Conservation (phyloP, 352 stramenopile species). For the Phytopythium ostracodes region DNA sequence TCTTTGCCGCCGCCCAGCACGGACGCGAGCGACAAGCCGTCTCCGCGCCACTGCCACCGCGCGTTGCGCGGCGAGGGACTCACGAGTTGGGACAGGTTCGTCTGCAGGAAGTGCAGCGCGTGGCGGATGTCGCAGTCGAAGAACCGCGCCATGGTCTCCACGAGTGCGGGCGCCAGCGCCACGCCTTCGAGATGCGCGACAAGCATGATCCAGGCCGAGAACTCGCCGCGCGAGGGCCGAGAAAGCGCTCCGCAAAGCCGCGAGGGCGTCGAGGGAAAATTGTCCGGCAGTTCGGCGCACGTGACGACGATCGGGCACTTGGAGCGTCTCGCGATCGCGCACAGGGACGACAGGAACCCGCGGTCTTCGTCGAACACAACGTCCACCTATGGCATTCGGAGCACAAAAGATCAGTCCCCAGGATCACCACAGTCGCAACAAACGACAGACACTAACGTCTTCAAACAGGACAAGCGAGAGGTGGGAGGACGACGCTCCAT, state of each 20-base stretch:
- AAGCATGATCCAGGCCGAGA: slow-evolving; percentile 59
- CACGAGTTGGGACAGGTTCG: slow-evolving; percentile 24
- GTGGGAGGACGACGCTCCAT: slow-evolving; percentile 26
- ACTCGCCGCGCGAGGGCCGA: slow-evolving; percentile 51
- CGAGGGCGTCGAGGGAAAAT: slow-evolving; percentile 48
- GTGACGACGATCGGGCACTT: slow-evolving; percentile 82
- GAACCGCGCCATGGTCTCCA: slow-evolving; percentile 40
- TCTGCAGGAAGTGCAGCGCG: slow-evolving; percentile 68
- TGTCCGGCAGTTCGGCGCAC: slow-evolving; percentile 51
- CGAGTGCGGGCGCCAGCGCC: slow-evolving; percentile 27
- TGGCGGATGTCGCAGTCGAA: slow-evolving; percentile 68
- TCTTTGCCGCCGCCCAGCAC: background rate
- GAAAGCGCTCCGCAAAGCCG: slow-evolving; percentile 31
- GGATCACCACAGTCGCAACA: background rate
- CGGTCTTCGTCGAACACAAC: slow-evolving; percentile 81
- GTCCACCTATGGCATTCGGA: slow-evolving; percentile 32
- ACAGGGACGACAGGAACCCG: slow-evolving; percentile 64
- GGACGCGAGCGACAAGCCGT: background rate
- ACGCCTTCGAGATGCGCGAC: slow-evolving; percentile 56
- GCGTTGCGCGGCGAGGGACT: slow-evolving; percentile 8
- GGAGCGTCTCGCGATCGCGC: slow-evolving; percentile 73
- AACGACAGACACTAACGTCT: slow-evolving; percentile 31
- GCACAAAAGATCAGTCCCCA: background rate
- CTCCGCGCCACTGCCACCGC: slow-evolving; percentile 14
- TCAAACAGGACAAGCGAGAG: slow-evolving; percentile 84